Percentiles rank a stretch among this genome's conserved stretches.
Conservation (phyloP, 2,329 filamentous ascomycete genomes). For the Talaromyces pinophilus region DNA sequence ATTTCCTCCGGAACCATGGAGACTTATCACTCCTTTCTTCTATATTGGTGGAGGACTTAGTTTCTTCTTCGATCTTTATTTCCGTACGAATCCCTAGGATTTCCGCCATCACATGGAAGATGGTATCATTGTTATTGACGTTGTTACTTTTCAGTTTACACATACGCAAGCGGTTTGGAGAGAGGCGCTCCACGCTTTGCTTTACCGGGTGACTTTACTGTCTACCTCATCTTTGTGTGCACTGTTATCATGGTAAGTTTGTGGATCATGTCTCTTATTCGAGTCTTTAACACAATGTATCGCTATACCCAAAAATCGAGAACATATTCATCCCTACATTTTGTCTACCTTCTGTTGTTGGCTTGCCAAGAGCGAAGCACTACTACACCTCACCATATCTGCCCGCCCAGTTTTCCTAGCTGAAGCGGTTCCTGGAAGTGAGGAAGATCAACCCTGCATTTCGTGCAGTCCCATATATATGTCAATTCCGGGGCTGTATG, state of each 20-base stretch:
- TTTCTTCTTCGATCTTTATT: conserved; percentile 74
- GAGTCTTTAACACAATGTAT: conserved; percentile 14
- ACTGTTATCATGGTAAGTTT: conserved; percentile 74
- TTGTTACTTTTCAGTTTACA: conserved; percentile 59
- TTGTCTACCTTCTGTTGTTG: background rate
- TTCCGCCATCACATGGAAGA: background rate
- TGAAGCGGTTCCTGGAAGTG: conserved; percentile 82
- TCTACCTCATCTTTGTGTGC: conserved; percentile 75
- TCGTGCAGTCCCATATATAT: conserved; percentile 62
- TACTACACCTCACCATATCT: conserved; percentile 64
- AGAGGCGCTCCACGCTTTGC: conserved; percentile 69
- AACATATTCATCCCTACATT: conserved; percentile 1
- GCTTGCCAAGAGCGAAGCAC: conserved; percentile 17
- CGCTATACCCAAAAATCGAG: conserved; percentile 15
- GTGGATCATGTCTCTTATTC: conserved; percentile 28
- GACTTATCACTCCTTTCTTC: conserved; percentile 59
- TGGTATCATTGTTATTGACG: background rate
- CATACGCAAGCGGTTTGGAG: conserved; percentile 75
- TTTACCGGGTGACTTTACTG: conserved; percentile 74
- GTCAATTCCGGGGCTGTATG: conserved; percentile 60
- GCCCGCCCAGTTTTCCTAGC: conserved; percentile 73
- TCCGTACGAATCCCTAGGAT: conserved; percentile 51
- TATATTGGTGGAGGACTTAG: conserved; percentile 57
- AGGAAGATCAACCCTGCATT: conserved; percentile 76
- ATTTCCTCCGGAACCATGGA: conserved; percentile 62